phyloP scores from a whole-genome alignment of 2,329 filamentous ascomycete genomes.

The Aureobasidium mangrovei region DNA sequence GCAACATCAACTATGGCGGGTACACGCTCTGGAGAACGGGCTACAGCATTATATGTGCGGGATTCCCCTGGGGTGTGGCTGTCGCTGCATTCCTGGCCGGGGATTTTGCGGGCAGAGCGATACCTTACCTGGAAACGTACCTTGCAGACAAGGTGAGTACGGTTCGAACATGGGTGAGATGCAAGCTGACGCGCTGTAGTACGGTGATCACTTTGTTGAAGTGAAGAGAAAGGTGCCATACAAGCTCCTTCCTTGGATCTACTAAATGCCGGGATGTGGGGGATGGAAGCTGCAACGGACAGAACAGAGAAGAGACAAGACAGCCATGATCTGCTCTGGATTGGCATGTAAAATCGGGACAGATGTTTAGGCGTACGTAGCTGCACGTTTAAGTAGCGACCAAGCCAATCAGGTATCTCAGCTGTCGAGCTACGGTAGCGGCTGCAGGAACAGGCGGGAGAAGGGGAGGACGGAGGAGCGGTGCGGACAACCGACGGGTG shows the following conservation, averaged over 20 bases:
- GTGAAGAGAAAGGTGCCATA: slow-evolving; percentile 21
- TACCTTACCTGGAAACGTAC: slow-evolving; percentile 23
- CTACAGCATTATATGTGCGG: slow-evolving; percentile 20
- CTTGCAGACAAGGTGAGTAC: slow-evolving; percentile 20
- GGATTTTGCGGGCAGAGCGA: slow-evolving; percentile 21
- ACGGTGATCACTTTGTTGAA: slow-evolving; percentile 21
- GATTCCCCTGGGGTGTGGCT: slow-evolving; percentile 17
- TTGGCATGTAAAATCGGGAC: not conserved
- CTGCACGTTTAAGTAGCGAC: slow-evolving; percentile 4
- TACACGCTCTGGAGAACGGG: slow-evolving; percentile 22
- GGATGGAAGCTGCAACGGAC: not conserved
- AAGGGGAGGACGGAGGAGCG: no score
- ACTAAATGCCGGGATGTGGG: slow-evolving; percentile 13
- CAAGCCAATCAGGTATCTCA: not conserved
- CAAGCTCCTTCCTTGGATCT: slow-evolving; percentile 21
- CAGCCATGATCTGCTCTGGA: no score
- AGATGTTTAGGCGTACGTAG: not conserved
- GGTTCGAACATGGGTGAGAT: no score
- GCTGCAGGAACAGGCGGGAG: not conserved
- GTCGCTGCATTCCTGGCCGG: slow-evolving; percentile 17
- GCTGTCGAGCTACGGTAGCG: not conserved
- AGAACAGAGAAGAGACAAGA: not conserved
- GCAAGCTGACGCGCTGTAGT: slow-evolving; percentile 17
- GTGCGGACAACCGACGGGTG: no score
- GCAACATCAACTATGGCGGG: slow-evolving; percentile 23